Base-by-base conservation (phyloP, 352 stramenopile species). In the Halophytophthora polymorphica region DNA sequence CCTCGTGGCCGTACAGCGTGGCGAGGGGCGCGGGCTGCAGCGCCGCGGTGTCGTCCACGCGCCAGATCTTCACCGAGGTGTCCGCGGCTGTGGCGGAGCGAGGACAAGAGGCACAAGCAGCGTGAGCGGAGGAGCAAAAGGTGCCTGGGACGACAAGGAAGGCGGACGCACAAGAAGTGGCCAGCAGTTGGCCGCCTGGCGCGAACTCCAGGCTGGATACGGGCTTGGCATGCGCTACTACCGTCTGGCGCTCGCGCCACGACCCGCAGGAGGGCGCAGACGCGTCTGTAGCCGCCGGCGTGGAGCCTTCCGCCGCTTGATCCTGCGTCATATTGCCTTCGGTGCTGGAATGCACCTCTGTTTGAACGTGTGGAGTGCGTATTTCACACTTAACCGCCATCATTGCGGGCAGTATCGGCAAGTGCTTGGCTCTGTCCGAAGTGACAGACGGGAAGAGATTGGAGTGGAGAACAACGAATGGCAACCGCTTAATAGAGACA, bases 1-100 rank as follows among this genome's bases (percentile, higher is more conserved):
- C 77, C 43, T 90, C 75, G 65, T 98, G 95, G n/a, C 93, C 94
- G 37, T 77, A 80, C 4, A 96, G 55, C 29, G 71, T 73, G 25
- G 59, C 55, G 19, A 63, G 55, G 4, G 72, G 69, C 40, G 64
- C 23, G 13, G 36, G 38, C 23, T 61, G 49, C 7, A 77, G 52
- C 15, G 66, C 34, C 31, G 56, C 51, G 8, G 21, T 13, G 33
- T 42, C 1, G 6, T 54, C 47, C 2, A 69, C 69, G 6, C 64
- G 45, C 85, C 85, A 95, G n/a, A 95, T 69, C 54, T 88, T 88
- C 45, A 95, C 50, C 7, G 69, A 83, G 29, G 64, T 73, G 46
- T 95, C 86, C 33, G 86, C 83, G 17, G 82, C 83, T 93, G 36
- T 53, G 28, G 11, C 40, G 22, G 13, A 21, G 29, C 18, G 7